phyloP scores from a whole-genome alignment of 2,329 filamentous ascomycete species.

The Hypoxylon sp. region DNA sequence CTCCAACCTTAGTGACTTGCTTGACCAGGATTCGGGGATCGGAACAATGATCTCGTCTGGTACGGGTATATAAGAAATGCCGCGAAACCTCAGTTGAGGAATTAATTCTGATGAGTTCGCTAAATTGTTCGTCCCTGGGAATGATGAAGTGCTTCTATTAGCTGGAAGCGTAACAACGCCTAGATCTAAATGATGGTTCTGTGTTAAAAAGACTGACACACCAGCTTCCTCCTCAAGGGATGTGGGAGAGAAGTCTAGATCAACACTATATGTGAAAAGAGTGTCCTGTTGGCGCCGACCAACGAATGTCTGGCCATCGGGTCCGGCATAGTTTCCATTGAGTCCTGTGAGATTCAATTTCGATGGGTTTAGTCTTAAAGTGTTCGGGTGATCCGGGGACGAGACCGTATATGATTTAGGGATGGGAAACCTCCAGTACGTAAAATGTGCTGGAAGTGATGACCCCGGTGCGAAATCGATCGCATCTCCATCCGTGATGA shows the following conservation, averaged over 20 bases:
- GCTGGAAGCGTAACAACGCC: conserved; percentile 58
- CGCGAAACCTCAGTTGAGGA: conserved; percentile 63
- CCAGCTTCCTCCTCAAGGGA: conserved; percentile 65
- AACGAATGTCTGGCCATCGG: conserved; percentile 67
- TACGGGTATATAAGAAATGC: conserved; percentile 59
- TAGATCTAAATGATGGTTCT: conserved; percentile 68
- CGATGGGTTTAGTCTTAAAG: conserved; percentile 64
- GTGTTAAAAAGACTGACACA: conserved; percentile 67
- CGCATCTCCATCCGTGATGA: conserved; percentile 60
- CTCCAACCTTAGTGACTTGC: conserved; percentile 57
- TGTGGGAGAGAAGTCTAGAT: conserved; percentile 61
- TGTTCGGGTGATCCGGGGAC: conserved; percentile 58
- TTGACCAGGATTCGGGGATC: conserved; percentile 59
- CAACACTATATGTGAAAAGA: conserved; percentile 65
- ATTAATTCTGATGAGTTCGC: conserved; percentile 46
- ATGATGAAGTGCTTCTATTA: conserved; percentile 46
- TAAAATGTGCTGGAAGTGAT: conserved; percentile 67
- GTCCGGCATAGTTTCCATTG: conserved; percentile 64
- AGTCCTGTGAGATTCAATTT: conserved; percentile 68
- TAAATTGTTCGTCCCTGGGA: conserved; percentile 39
- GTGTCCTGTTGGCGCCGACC: conserved; percentile 69
- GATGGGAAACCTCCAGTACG: conserved; percentile 69
- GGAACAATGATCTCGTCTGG: conserved; percentile 57
- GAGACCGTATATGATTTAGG: conserved; percentile 63
- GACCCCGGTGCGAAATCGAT: conserved; percentile 63